These are phyloP conservation scores for Veloboletus limbatus DNA, from an alignment of 1,284 basidiomycete species.

Conservation along the genomic window DNA sequence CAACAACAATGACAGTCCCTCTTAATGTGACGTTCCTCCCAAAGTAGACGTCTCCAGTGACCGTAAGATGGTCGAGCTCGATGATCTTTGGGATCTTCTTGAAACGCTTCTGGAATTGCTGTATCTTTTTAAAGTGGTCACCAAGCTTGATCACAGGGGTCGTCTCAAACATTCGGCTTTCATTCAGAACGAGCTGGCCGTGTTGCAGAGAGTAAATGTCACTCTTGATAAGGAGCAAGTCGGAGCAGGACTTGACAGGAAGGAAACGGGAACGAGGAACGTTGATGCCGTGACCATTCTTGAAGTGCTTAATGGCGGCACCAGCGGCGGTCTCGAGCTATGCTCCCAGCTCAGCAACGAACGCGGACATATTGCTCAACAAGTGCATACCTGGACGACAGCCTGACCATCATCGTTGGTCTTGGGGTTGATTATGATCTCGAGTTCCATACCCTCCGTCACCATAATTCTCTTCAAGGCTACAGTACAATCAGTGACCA, in stretches of 20 bases:
- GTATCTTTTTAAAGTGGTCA: constrained; percentile 91
- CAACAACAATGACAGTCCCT: constrained; percentile 86
- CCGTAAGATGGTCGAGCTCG: constrained; percentile 95
- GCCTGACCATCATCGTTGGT: constrained; percentile 83
- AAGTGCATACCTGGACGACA: constrained; percentile 59
- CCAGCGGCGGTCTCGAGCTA: constrained; percentile 98
- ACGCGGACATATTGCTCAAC: not conserved
- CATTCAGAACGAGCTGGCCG: constrained; percentile 92
- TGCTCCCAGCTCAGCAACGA: constrained; percentile 22
- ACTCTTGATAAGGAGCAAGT: constrained; percentile 93
- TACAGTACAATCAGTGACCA: constrained; percentile 20
- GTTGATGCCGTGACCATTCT: constrained; percentile 94
- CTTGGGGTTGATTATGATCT: constrained; percentile 96
- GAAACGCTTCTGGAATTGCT: constrained; percentile 96
- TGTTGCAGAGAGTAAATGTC: constrained; percentile 96
- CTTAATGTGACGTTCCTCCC: constrained; percentile 89
- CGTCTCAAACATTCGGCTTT: constrained; percentile 86
- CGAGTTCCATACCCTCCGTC: constrained; percentile 86
- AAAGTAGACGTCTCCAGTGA: constrained; percentile 95
- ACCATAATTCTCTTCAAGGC: constrained; percentile 96
- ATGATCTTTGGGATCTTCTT: constrained; percentile 94
- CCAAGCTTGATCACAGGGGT: constrained; percentile 98
- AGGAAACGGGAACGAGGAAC: constrained; percentile 97
- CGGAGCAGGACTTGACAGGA: constrained; percentile 91
- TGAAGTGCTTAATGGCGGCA: constrained; percentile 98